These are phyloP conservation scores for Cyanidiococcus yangmingshanensis DNA, from an alignment of 23 red algal genomes.

Conservation along the genomic window DNA sequence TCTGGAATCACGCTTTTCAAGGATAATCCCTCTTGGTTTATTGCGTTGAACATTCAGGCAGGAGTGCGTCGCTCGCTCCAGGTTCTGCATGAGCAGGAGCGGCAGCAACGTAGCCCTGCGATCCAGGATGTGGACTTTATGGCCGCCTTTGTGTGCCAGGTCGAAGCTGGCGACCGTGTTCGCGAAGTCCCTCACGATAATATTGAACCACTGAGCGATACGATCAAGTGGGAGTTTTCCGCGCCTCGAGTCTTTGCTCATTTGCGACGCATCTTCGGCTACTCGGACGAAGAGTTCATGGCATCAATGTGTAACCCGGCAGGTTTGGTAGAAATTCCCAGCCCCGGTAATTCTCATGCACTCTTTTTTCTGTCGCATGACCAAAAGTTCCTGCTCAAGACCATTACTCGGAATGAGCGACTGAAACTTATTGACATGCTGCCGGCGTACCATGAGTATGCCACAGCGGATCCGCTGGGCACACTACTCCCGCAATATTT, in stretches of 20 bases:
- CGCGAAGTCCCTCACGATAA: background rate
- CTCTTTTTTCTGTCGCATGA: slow-evolving; percentile 88
- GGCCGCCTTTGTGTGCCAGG: slow-evolving; percentile 8
- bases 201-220: slow-evolving; percentile 16
- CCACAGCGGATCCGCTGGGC: slow-evolving; percentile 30
- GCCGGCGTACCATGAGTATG: slow-evolving; percentile 50
- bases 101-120: background rate
- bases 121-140: slow-evolving; percentile 13
- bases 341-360: slow-evolving; percentile 54
- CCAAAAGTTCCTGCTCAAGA: slow-evolving; percentile 84
- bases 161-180: background rate
- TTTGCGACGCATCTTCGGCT: slow-evolving; percentile 47
- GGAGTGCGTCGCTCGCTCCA: background rate
- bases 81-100: background rate
- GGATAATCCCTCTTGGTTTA: slow-evolving; percentile 16
- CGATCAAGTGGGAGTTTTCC: slow-evolving; percentile 49
- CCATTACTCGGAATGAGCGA: slow-evolving; percentile 50
- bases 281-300: slow-evolving; percentile 63
- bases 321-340: slow-evolving; percentile 58
- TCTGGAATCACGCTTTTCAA: background rate
- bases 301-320: slow-evolving; percentile 44
- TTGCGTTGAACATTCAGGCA: slow-evolving; percentile 19
- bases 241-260: slow-evolving; percentile 57
- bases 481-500: slow-evolving; percentile 68
- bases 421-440: slow-evolving; percentile 47